Percentiles rank a stretch among this genome's conserved stretches.
phyloP scores from a whole-genome alignment of 23 red algal species.

The Rhodosorus marinus region DNA sequence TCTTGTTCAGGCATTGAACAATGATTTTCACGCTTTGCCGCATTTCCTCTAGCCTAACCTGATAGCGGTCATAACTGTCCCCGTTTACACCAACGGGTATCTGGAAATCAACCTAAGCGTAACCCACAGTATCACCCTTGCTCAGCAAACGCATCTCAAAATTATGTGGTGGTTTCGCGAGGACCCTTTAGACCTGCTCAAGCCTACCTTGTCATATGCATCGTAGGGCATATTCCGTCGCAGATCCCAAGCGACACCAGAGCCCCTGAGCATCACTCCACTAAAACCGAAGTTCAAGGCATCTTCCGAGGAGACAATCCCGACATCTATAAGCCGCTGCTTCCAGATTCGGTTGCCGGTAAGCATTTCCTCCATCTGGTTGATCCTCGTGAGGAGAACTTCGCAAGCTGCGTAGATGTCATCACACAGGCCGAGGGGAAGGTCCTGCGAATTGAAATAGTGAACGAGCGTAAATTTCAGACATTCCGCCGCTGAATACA shows the following conservation, averaged over 20 bases:
- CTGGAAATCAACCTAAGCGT: constrained; percentile 77
- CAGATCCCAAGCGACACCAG: constrained; percentile 86
- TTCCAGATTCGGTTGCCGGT: constrained; percentile 99
- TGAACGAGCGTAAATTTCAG: too few species aligned
- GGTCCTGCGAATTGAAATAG: too few species aligned
- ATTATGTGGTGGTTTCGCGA: too few species aligned
- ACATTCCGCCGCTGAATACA: too few species aligned
- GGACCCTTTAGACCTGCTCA: too few species aligned
- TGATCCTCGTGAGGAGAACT: constrained; percentile 60
- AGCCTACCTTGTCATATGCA: constrained; percentile 72
- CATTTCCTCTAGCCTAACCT: constrained; percentile 93
- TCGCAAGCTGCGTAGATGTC: constrained; percentile 93
- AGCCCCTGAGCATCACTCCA: constrained; percentile 88
- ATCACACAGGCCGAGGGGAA: constrained; percentile 89
- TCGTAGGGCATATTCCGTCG: constrained; percentile 91
- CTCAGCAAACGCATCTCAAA: too few species aligned
- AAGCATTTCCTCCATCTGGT: constrained; percentile 98
- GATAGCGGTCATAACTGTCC: constrained; percentile 92
- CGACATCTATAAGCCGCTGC: constrained; percentile 89
- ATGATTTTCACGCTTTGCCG: constrained; percentile 83
- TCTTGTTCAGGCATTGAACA: constrained; percentile 93
- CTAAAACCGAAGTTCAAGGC: constrained; percentile 94
- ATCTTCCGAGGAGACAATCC: constrained; percentile 66
- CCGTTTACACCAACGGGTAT: constrained; percentile 80
- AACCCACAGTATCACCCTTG: too few species aligned